Conservation (phyloP, 345 rosid genomes). For the Bruguiera parviflora region DNA sequence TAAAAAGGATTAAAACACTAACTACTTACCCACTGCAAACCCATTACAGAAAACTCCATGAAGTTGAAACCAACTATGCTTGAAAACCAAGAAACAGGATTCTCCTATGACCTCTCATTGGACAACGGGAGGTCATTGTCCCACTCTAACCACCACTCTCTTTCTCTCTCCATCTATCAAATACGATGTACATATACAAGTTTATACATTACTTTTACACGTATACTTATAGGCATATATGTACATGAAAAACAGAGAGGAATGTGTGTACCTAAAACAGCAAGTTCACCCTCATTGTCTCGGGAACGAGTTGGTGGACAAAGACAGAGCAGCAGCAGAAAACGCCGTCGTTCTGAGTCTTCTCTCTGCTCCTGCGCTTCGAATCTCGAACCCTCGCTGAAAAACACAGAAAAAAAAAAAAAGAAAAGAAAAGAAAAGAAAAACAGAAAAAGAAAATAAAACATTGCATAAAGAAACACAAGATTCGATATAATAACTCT, state of each 20-base stretch:
- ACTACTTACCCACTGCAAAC: constrained; percentile 36
- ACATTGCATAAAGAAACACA: no score
- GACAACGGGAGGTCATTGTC: constrained; percentile 2
- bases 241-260: no score
- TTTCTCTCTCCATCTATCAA: not conserved
- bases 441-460: no score
- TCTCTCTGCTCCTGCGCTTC: no score
- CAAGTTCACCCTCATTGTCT: no score
- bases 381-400: no score
- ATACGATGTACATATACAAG: not conserved
- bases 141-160: constrained; percentile 6
- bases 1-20: constrained; percentile 14
- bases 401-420: no score
- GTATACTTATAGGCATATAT: not conserved
- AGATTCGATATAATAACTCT: no score
- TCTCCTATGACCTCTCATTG: not conserved
- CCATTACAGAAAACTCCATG: constrained; percentile 30
- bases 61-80: constrained; percentile 57
- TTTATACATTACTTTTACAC: not conserved
- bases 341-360: no score
- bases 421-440: rapidly evolving
- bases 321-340: no score
- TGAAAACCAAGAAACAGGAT: constrained; percentile 44
- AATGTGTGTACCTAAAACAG: no score
- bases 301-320: no score